Base-by-base conservation (phyloP, 2,329 filamentous ascomycete species). In the Sclerotinia subarctica region DNA sequence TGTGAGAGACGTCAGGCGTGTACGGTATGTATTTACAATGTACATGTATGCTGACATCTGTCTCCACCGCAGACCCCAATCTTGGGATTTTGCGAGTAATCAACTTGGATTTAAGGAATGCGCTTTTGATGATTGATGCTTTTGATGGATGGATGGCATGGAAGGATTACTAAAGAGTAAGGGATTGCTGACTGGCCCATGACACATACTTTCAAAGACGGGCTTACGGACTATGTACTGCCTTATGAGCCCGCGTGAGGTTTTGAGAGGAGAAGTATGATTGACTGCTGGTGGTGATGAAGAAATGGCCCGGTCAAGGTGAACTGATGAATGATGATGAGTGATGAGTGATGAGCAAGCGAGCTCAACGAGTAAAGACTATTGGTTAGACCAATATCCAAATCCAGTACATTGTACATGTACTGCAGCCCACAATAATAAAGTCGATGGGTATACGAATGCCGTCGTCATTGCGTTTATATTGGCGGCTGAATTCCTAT, bases 31-130 rank as follows among this genome's bases (percentile, higher is more conserved):
- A 35, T 35, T 6, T 35, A 35, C 35, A 7, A 35, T 35, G 35
- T 35, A 35, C n/a, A 24, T 38, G 53, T 35, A 3, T 42, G 29
- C 29, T 26, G 58, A 49, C 46, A 13, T 13, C 8, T 17, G 32
- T 51, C 46, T 62, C 59, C 58, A 49, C 58, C 32, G 32, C 8
- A 1, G 59, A 62, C 26, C 58, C 59, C 17, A 21, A 51, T 51
- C 46, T 42, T 63, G 59, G 59, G 46, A 51, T 62, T 63, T 38
- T 32, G 3, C 26, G 15, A 32, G 11, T 35, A n/a, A 42, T 24
- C 46, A 29, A 26, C 21, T 63, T 32, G 59, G 46, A 26, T 26
- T 51, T 38, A 24, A 8, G 32, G 21, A 3, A 24, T 38, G 54
- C 21, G 3, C 21, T 2, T 24, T 38, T 2, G 32, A 38, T 57